Percentiles rank a stretch among this genome's conserved stretches.
These are phyloP conservation scores for Monotropa hypopitys DNA, from an alignment of 179 eudicot genomes.

Conservation along the genomic window DNA sequence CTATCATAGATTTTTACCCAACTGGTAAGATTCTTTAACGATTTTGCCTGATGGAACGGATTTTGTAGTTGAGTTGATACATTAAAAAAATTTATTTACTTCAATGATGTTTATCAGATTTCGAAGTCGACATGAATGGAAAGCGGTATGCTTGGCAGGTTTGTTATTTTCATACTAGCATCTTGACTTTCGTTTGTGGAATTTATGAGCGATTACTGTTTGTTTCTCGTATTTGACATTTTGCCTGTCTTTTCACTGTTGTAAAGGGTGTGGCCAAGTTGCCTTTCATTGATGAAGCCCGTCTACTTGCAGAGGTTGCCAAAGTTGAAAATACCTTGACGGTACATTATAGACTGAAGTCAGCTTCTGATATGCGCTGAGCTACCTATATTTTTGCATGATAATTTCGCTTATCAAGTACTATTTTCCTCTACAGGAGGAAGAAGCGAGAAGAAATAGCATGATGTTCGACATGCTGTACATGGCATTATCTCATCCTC, in stretches of 20 bases:
- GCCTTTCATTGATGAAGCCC: slow-evolving; percentile 87
- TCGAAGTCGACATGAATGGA: slow-evolving; percentile 95
- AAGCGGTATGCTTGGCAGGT: slow-evolving; percentile 96
- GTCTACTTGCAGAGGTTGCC: slow-evolving; percentile 79
- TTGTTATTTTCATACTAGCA: not conserved
- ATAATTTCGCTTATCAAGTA: slow-evolving; percentile 1
- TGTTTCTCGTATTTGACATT: slow-evolving; percentile 2
- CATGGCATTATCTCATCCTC: slow-evolving; percentile 63
- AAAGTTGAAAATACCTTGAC: slow-evolving; percentile 78
- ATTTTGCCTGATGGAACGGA: not conserved
- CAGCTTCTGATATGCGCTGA: not conserved
- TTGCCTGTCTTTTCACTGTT: slow-evolving; percentile 10
- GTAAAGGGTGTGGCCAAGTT: slow-evolving; percentile 73
- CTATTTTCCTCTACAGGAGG: slow-evolving; percentile 33
- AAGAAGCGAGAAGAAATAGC: slow-evolving; percentile 84
- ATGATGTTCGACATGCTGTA: slow-evolving; percentile 69
- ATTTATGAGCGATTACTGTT: not conserved
- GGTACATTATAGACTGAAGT: slow-evolving; percentile 28
- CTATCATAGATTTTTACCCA: slow-evolving; percentile 90
- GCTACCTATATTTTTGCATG: slow-evolving; percentile 2
- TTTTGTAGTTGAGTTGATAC: not conserved
- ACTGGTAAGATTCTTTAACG: slow-evolving; percentile 31
- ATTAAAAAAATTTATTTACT: not conserved
- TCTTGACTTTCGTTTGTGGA: slow-evolving; percentile 2
- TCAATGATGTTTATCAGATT: slow-evolving; percentile 37